Percentiles rank a stretch among this genome's conserved stretches.
Evolutionary conservation across 208 protist genomes (phyloP).

Genomic region (Trypanosoma platydactyli): DNA sequence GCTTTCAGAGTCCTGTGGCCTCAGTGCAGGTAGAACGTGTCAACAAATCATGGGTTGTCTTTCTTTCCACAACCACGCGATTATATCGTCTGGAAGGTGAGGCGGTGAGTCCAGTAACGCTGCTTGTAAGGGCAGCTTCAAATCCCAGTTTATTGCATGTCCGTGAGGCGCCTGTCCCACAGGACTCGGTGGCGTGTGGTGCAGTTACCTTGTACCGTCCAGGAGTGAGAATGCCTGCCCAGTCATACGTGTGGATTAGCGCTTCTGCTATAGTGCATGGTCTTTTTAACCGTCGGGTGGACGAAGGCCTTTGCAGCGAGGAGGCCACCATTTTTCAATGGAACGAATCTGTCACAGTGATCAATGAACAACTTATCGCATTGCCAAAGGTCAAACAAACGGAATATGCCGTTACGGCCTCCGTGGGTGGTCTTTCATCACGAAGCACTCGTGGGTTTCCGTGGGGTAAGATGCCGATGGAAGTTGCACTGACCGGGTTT

Average conservation of each 20-base stretch:
- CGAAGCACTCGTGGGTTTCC: background rate
- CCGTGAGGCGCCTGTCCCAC: background rate
- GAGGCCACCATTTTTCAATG: conserved; percentile 22
- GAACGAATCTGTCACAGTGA: background rate
- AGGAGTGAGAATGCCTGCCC: conserved; percentile 25
- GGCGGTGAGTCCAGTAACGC: background rate
- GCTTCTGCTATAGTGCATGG: conserved; percentile 55
- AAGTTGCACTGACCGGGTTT: conserved; percentile 90
- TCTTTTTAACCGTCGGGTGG: conserved; percentile 30
- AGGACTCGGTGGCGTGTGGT: conserved; percentile 20
- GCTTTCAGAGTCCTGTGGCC: conserved; percentile 15
- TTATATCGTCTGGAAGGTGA: conserved; percentile 23
- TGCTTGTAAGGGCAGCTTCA: conserved; percentile 9
- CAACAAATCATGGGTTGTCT: conserved; percentile 22
- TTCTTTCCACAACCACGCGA: conserved; percentile 17
- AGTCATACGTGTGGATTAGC: conserved; percentile 65
- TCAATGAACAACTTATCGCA: conserved; percentile 31
- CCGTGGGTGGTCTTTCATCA: too few relatives aligned
- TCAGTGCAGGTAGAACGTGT: conserved; percentile 26
- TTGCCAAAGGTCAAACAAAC: conserved; percentile 10
- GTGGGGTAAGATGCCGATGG: conserved; percentile 20
- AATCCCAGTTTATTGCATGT: conserved; percentile 2
- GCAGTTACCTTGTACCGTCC: conserved; percentile 48
- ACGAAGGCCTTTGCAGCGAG: conserved; percentile 1
- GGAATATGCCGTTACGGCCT: background rate